Percentiles rank a stretch among this genome's conserved stretches.
Conservation (phyloP, 2,329 filamentous ascomycete genomes). For the Paecilomyces sp. region DNA sequence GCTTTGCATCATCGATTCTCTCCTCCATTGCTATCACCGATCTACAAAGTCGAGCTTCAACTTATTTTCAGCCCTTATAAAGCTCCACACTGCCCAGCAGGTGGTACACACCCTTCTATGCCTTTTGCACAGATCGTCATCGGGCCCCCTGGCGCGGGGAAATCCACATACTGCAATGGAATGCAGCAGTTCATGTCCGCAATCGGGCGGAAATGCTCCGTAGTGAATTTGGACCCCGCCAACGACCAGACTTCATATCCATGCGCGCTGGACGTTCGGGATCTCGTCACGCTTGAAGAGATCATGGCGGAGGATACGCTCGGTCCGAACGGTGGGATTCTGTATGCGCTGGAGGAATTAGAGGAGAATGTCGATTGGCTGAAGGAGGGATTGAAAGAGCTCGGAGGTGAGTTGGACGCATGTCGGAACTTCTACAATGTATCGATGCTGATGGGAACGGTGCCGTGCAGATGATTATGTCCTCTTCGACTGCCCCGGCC, state of each 20-base stretch:
- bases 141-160: constrained; percentile 90
- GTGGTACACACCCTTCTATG: constrained; percentile 29
- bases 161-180: constrained; percentile 97
- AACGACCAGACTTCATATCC: constrained; percentile 90
- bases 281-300: constrained; percentile 82
- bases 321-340: constrained; percentile 83
- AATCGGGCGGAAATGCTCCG: constrained; percentile 87
- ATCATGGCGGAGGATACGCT: constrained; percentile 88
- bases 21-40: constrained; percentile 8
- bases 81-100: neutral
- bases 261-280: constrained; percentile 82
- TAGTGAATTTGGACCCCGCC: constrained; percentile 94
- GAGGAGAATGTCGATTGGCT: constrained; percentile 94
- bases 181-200: constrained; percentile 98
- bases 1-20: constrained; percentile 20
- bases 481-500: constrained; percentile 91
- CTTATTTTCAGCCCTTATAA: neutral
- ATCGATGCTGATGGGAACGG: constrained; percentile 1
- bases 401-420: constrained; percentile 48
- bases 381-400: constrained; percentile 67
- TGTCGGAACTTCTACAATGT: too few species aligned
- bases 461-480: constrained; percentile 67
- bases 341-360: constrained; percentile 92
- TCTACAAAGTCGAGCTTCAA: neutral
- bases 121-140: constrained; percentile 72